Evolutionary conservation across 2,329 filamentous ascomycete species (phyloP).

Genomic region (Botrytis byssoidea): DNA sequence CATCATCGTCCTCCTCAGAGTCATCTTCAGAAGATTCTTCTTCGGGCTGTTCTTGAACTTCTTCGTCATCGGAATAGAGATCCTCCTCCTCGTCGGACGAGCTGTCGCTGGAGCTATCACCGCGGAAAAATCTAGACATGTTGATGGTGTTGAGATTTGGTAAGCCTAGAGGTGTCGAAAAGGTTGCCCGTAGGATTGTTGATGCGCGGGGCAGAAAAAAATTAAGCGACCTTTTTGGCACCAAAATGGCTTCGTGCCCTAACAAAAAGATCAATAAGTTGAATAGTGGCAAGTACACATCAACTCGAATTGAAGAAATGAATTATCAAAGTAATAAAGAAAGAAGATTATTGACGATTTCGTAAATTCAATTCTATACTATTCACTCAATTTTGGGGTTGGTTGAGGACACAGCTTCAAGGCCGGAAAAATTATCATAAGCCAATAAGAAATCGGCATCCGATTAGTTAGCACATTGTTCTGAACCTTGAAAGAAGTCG

Average conservation of each 20-base stretch:
- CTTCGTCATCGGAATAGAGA: constrained; percentile 74
- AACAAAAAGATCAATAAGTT: constrained; percentile 1
- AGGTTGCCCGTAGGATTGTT: constrained; percentile 11
- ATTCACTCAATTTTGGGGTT: not conserved
- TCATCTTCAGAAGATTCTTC: constrained; percentile 48
- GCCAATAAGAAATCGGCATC: constrained; percentile 4
- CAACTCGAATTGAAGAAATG: not conserved
- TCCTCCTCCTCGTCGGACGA: constrained; percentile 93
- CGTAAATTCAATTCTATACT: not conserved
- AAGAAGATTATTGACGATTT: not conserved
- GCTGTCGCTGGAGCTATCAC: constrained; percentile 93
- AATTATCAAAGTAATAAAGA: not conserved
- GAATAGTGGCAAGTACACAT: not conserved
- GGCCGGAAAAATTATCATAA: not conserved
- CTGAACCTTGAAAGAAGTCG: constrained; percentile 10
- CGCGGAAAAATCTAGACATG: constrained; percentile 98
- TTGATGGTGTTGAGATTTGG: constrained; percentile 41
- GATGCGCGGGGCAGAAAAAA: constrained; percentile 20
- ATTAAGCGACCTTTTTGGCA: constrained; percentile 22
- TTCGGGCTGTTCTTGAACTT: constrained; percentile 54
- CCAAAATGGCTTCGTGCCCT: constrained; percentile 13
- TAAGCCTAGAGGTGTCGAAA: constrained; percentile 7
- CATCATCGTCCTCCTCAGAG: constrained; percentile 53
- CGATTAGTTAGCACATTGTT: constrained; percentile 12
- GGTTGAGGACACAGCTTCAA: not conserved